These are phyloP conservation scores for Mucor saturninus DNA, from an alignment of 371 early-diverging fungal species.

Conservation along the genomic window DNA sequence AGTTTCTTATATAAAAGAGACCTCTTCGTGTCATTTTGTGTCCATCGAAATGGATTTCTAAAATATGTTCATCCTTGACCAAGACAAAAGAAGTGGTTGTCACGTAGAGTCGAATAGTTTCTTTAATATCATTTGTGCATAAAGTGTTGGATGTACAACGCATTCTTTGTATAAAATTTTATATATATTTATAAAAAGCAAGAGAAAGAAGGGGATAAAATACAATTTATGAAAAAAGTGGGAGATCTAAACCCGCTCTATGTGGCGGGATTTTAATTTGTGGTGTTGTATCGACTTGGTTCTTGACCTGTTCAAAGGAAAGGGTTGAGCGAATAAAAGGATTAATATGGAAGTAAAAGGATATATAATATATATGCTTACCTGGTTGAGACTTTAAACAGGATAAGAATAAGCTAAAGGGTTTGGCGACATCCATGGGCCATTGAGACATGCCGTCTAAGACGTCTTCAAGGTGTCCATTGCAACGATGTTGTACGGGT, in stretches of 20 bases:
- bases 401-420: slow-evolving; percentile 40
- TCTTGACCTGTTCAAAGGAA: no score
- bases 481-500: slow-evolving; percentile 47
- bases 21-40: slow-evolving; percentile 32
- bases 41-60: slow-evolving; percentile 38
- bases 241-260: background rate
- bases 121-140: slow-evolving; percentile 9
- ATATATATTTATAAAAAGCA: background rate
- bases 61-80: slow-evolving; percentile 16
- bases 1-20: background rate
- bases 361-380: slow-evolving; percentile 3
- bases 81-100: slow-evolving; percentile 32
- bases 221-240: background rate
- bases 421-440: slow-evolving; percentile 55
- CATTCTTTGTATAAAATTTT: background rate
- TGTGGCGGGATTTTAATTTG: no score
- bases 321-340: no score
- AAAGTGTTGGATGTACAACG: background rate
- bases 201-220: background rate
- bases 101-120: slow-evolving; percentile 29
- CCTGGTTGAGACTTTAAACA: slow-evolving; percentile 45
- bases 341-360: no score
- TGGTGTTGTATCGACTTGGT: no score
- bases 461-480: slow-evolving; percentile 52
- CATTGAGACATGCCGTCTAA: slow-evolving; percentile 44